Evolutionary conservation across 2,329 filamentous ascomycete genomes (phyloP).

Genomic region (Venturia pyrina): DNA sequence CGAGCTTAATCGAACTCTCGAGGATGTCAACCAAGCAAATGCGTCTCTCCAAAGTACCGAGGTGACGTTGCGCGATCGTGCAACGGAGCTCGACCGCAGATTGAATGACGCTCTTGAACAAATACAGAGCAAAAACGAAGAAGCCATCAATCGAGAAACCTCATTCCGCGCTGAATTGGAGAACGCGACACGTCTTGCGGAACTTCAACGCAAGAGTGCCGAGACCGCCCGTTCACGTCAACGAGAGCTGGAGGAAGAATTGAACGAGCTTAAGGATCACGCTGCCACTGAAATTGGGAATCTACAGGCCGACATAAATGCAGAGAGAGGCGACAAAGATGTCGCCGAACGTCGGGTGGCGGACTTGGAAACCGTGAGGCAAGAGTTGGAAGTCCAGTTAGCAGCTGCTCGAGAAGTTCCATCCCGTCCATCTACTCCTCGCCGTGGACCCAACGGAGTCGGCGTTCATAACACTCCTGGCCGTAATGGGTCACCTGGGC

Average conservation of each 20-base stretch:
- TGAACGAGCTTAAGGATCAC: constrained; percentile 57
- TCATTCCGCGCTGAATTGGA: constrained; percentile 81
- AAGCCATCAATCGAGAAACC: constrained; percentile 71
- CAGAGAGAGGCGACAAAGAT: constrained; percentile 48
- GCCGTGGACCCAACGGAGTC: constrained; percentile 28
- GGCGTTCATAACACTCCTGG: constrained; percentile 32
- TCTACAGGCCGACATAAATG: constrained; percentile 40
- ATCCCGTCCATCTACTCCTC: constrained; percentile 41
- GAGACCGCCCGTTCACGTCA: constrained; percentile 61
- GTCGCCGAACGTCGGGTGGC: constrained; percentile 52
- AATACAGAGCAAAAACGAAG: constrained; percentile 77
- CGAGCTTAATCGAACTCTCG: constrained; percentile 77
- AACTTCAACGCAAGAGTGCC: constrained; percentile 69
- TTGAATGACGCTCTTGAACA: constrained; percentile 73
- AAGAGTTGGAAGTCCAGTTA: constrained; percentile 48
- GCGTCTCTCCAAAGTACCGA: constrained; percentile 73
- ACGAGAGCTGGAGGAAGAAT: constrained; percentile 54
- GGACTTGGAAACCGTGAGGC: constrained; percentile 54
- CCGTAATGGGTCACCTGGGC: constrained; percentile 39
- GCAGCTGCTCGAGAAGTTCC: constrained; percentile 29
- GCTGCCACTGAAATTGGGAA: constrained; percentile 47
- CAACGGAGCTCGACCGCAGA: constrained; percentile 78
- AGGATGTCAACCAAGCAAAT: constrained; percentile 68
- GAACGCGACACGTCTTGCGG: constrained; percentile 67
- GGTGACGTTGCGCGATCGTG: constrained; percentile 64